Conservation (phyloP, 345 rosid genomes). For the Populus alba region DNA sequence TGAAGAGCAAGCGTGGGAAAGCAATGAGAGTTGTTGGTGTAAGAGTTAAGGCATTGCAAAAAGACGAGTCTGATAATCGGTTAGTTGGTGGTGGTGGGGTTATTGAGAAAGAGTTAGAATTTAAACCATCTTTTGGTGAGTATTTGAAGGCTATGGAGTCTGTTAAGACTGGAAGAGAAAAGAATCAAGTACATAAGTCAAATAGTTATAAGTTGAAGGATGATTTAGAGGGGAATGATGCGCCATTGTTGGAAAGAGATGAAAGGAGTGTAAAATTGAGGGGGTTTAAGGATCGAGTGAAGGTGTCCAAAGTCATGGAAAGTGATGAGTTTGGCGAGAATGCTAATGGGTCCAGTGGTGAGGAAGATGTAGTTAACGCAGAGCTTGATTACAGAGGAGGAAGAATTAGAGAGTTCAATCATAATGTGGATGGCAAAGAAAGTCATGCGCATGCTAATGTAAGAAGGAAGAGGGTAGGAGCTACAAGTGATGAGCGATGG, state of each 20-base stretch:
- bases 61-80: conserved; percentile 22
- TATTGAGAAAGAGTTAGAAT: conserved; percentile 47
- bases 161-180: conserved; percentile 49
- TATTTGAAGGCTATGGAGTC: conserved; percentile 79
- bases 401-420: conserved; percentile 12
- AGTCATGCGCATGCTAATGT: neutral
- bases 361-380: neutral
- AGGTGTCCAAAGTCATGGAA: conserved; percentile 4
- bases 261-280: conserved; percentile 32
- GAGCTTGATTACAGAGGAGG: conserved; percentile 8
- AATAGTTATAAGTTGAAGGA: no score
- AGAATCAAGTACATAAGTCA: no score
- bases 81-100: conserved; percentile 35
- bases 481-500: neutral
- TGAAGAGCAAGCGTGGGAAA: conserved; percentile 26
- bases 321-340: conserved; percentile 2
- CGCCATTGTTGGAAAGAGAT: no score
- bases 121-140: conserved; percentile 72
- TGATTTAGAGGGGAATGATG: no score
- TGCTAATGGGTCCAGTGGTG: conserved; percentile 8
- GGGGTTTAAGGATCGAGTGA: conserved; percentile 20
- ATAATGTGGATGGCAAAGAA: conserved; percentile 10
- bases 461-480: neutral
- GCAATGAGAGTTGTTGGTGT: conserved; percentile 25
- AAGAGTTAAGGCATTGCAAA: conserved; percentile 24